Percentiles rank a stretch among this genome's conserved stretches.
Evolutionary conservation across 2,329 filamentous ascomycete genomes (phyloP).

Genomic region (Aspergillus sp.): DNA sequence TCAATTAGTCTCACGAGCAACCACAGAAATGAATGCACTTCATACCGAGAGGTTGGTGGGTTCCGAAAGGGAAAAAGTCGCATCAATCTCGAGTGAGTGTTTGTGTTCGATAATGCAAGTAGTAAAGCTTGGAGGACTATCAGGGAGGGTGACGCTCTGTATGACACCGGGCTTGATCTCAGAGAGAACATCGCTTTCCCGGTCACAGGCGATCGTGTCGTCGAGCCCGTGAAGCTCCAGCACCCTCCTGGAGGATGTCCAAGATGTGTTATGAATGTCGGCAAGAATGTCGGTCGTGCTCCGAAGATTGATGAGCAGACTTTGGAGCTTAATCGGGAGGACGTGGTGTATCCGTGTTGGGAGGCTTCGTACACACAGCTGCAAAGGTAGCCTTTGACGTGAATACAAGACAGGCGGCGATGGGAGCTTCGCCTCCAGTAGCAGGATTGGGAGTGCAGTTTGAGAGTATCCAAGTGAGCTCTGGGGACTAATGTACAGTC

Average conservation of each 20-base stretch:
- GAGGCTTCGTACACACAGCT: not conserved
- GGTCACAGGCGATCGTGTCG: not conserved
- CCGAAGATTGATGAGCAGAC: constrained; percentile 1
- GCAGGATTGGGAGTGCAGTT: not conserved
- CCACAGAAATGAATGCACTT: not conserved
- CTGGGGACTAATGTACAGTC: not conserved
- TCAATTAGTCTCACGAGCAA: not conserved
- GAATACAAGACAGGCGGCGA: not conserved
- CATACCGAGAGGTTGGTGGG: constrained; percentile 1
- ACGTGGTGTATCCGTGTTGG: not conserved
- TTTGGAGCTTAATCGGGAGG: not conserved
- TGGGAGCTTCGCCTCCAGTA: constrained; percentile 7
- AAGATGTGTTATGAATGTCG: not conserved
- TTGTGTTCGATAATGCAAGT: not conserved
- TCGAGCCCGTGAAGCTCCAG: not conserved
- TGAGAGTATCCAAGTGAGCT: not conserved
- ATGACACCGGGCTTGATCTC: not conserved
- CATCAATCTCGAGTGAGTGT: not conserved
- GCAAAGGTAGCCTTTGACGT: not conserved
- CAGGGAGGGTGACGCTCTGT: not conserved
- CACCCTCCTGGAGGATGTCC: not conserved
- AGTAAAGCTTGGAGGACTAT: not conserved
- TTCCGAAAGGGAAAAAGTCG: not conserved
- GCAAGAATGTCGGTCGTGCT: constrained; percentile 2
- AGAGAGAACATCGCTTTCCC: not conserved